Conservation (phyloP, 1,284 basidiomycete genomes). For the Exsudoporus floridanus region DNA sequence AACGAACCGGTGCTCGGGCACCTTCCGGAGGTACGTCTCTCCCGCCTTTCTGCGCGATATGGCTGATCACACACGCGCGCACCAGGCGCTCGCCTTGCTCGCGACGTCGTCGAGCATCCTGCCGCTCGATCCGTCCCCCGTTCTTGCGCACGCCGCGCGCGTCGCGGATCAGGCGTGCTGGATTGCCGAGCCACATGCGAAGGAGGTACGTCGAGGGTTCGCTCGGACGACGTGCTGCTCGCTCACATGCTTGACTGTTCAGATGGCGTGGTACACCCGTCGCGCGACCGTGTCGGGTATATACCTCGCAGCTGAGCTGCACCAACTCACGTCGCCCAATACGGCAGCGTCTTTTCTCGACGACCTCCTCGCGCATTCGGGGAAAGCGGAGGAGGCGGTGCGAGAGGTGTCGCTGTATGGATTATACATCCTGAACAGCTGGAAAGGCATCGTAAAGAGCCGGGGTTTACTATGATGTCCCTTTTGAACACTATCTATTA, state of each 20-base stretch:
- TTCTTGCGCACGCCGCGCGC: constrained; percentile 53
- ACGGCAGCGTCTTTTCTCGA: constrained; percentile 67
- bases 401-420: constrained; percentile 54
- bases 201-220: constrained; percentile 47
- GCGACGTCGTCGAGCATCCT: constrained; percentile 50
- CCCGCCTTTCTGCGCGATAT: too few relatives aligned
- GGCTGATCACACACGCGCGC: too few relatives aligned
- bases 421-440: constrained; percentile 63
- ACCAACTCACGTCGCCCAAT: constrained; percentile 67
- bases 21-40: constrained; percentile 59
- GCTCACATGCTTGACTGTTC: constrained; percentile 3
- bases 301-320: constrained; percentile 71
- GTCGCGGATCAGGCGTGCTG: constrained; percentile 72
- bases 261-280: constrained; percentile 69
- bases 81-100: constrained; percentile 68
- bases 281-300: constrained; percentile 60
- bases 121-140: constrained; percentile 58
- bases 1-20: constrained; percentile 63
- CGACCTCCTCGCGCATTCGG: constrained; percentile 51
- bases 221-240: background rate
- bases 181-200: constrained; percentile 47
- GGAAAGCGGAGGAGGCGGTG: constrained; percentile 43
- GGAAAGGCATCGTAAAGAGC: constrained; percentile 66
- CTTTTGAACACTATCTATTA: constrained; percentile 13
- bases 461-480: constrained; percentile 41